These are phyloP conservation scores for Aspergillus funiculosus DNA, from an alignment of 495 filamentous ascomycete genomes.

Conservation along the genomic window DNA sequence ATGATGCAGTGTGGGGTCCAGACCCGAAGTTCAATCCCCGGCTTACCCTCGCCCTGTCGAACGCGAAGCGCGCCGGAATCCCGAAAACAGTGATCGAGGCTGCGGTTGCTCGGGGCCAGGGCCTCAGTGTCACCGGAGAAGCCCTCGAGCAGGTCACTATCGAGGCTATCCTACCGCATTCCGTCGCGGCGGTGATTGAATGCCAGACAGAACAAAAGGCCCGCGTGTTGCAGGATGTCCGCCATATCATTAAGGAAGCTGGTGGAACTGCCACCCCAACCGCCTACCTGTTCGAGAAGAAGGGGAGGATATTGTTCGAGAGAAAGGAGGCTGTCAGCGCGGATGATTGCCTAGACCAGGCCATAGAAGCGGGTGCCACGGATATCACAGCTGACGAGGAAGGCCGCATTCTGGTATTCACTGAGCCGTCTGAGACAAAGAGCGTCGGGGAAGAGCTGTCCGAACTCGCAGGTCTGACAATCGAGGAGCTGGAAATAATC, in stretches of 20 bases:
- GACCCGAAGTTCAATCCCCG: constrained; percentile 67
- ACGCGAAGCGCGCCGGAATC: constrained; percentile 79
- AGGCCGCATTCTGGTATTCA: constrained; percentile 66
- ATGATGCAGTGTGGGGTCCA: constrained; percentile 52
- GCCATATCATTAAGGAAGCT: constrained; percentile 57
- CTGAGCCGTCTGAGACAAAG: constrained; percentile 63
- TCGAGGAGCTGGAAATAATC: constrained; percentile 69
- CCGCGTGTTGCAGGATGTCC: constrained; percentile 65
- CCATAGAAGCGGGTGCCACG: constrained; percentile 77
- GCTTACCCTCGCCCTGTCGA: constrained; percentile 62
- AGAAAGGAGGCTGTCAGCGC: constrained; percentile 52
- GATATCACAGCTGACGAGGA: constrained; percentile 70
- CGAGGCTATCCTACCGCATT: constrained; percentile 75
- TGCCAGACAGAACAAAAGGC: constrained; percentile 77
- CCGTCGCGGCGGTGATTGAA: constrained; percentile 75
- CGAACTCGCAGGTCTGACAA: constrained; percentile 52
- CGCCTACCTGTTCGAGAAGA: constrained; percentile 76
- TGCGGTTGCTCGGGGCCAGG: constrained; percentile 83
- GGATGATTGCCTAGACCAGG: constrained; percentile 77
- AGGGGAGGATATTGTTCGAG: constrained; percentile 65
- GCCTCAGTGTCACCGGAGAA: constrained; percentile 62
- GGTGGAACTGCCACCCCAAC: constrained; percentile 67
- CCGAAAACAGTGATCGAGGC: constrained; percentile 78
- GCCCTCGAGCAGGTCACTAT: constrained; percentile 68
- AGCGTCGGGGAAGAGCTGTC: constrained; percentile 57